phyloP scores from a whole-genome alignment of 139 green algal genomes.

The Chlamydomonas urium region DNA sequence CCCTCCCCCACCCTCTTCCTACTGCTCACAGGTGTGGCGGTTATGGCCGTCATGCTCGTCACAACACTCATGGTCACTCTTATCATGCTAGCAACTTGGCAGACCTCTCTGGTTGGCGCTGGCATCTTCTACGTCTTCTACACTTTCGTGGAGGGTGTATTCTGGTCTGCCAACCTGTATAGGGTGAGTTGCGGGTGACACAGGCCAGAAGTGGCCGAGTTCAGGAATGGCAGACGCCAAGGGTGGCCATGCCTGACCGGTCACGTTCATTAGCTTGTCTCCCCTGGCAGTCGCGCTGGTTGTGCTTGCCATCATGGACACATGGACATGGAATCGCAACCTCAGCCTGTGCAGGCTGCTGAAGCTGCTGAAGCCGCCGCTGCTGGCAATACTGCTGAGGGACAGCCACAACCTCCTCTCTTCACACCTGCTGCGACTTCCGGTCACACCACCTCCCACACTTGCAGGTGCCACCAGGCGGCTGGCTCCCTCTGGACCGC shows the following conservation, averaged over 20 bases:
- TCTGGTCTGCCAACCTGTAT: constrained; percentile 23
- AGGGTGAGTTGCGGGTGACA: constrained; percentile 21
- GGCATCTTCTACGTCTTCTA: constrained; percentile 11
- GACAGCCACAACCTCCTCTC: not conserved
- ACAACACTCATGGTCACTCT: constrained; percentile 21
- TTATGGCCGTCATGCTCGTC: constrained; percentile 30
- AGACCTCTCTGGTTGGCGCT: constrained; percentile 2
- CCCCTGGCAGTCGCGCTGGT: not conserved
- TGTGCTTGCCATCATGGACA: not conserved
- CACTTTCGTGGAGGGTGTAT: constrained; percentile 13
- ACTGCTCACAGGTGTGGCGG: constrained; percentile 26
- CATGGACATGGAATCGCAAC: not conserved
- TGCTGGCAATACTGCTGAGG: too few species aligned
- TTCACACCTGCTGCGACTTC: too few species aligned
- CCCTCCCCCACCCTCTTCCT: too few species aligned
- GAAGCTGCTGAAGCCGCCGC: constrained; percentile 5
- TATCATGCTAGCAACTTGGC: constrained; percentile 30
- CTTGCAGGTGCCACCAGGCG: not conserved
- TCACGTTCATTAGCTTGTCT: not conserved
- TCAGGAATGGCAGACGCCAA: not conserved
- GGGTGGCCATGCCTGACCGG: not conserved
- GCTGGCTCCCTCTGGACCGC: constrained; percentile 6
- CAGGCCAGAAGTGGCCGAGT: not conserved
- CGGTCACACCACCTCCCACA: not conserved
- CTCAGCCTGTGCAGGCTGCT: not conserved